Base-by-base conservation (phyloP, 2,329 filamentous ascomycete genomes). In the Diaporthe sp. region DNA sequence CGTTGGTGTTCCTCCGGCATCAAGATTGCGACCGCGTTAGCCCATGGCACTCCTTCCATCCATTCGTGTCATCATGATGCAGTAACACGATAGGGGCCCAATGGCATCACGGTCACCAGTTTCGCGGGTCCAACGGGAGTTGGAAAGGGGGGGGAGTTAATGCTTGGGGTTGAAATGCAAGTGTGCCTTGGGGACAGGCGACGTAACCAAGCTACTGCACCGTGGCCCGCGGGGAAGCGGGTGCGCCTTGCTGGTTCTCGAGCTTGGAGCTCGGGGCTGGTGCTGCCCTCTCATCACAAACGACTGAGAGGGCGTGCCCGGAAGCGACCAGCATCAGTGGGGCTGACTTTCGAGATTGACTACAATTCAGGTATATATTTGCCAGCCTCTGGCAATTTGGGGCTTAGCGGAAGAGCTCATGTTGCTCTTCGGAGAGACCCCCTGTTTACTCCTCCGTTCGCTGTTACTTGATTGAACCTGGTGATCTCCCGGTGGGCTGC, bases 201-300 rank as follows among this genome's bases (percentile, higher is more conserved):
- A 65, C 51, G 51, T 25, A 70, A 53, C 55, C 19, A 27, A 25
- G 25, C 37, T 47, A 66, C 73, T 70, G 44, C 50, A 58, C 37
- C 15, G 32, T 61, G 65, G 59, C 51, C 65, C 42, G 65, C 65
- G 51, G 71, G 56, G 53, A 65, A 63, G 59, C 37, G 25, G 39
- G 35, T 66, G 25, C 39, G 39, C 30, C 27, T 30, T 51, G 30
- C 69, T 74, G 42, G 17, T 37, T 25, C 42, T 68, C 15, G 32
- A 32, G 10, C 30, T 37, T 37, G 50, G 44, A 50, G 3, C n/a
- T n/a, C 35, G 15, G 32, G 35, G 19, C 39, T 65, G 39, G 7
- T 65, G 39, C 39, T 47, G 39, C 39, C 44, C 15, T 61, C 37
- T 2, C 37, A 44, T 22, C 58, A 22, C 8, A 44, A 25, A n/a